phyloP scores from a whole-genome alignment of 768 basidiomycete genomes.

The Lyophyllum atratum region DNA sequence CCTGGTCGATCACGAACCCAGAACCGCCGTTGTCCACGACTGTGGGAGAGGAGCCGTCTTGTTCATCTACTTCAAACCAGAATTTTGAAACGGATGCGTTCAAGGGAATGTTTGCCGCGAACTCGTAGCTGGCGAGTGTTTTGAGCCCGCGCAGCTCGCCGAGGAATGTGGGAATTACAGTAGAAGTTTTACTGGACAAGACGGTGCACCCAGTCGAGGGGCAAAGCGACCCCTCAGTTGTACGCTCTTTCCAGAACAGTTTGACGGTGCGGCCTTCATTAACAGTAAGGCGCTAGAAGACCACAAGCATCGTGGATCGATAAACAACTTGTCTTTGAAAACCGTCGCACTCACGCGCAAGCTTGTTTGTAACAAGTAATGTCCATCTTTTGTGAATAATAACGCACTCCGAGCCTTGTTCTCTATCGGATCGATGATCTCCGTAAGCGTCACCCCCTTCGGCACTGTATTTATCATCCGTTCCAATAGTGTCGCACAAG shows the following conservation, averaged over 20 bases:
- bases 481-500: not conserved
- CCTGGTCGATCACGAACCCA: not conserved
- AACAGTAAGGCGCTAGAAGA: not conserved
- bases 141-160: not conserved
- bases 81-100: not conserved
- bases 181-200: not conserved
- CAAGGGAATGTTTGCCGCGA: not conserved
- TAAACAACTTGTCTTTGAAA: not conserved
- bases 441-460: not conserved
- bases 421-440: not conserved
- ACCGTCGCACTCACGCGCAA: not conserved
- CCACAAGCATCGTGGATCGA: not conserved
- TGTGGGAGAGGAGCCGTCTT: not conserved
- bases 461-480: conserved; percentile 2
- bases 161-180: not conserved
- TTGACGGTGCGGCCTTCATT: not conserved
- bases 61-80: conserved; percentile 1
- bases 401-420: not conserved
- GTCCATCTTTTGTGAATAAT: not conserved
- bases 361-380: not conserved
- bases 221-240: not conserved
- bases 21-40: not conserved
- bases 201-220: not conserved
- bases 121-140: not conserved
- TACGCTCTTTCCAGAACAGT: not conserved